Evolutionary conservation across 2,329 filamentous ascomycete species (phyloP).

Genomic region (Scedosporium dehoogii): DNA sequence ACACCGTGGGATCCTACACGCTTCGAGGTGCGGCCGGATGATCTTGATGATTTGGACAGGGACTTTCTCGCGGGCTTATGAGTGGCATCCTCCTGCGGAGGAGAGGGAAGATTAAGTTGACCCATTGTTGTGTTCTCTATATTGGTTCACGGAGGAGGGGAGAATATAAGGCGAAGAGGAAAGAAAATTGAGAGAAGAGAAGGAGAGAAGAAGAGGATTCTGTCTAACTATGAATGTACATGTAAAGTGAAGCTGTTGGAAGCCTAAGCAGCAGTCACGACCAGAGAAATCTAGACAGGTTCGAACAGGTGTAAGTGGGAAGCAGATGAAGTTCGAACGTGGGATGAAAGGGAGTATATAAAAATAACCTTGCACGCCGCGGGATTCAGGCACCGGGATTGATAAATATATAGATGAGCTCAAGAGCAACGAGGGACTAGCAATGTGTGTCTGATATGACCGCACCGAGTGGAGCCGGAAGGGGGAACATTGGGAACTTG

Average conservation of each 20-base stretch:
- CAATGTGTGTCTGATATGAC: neutral
- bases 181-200: neutral
- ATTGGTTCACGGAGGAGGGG: neutral
- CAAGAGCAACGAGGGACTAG: neutral
- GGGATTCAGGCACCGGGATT: constrained; percentile 2
- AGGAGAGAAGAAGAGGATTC: neutral
- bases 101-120: constrained; percentile 5
- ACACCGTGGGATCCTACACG: neutral
- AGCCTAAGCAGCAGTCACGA: neutral
- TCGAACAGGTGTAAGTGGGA: neutral
- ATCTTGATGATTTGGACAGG: neutral
- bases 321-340: neutral
- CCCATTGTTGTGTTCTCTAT: constrained; percentile 1
- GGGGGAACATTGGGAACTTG: neutral
- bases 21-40: constrained; percentile 1
- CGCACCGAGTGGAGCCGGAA: neutral
- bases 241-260: too few species aligned
- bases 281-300: neutral
- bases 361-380: neutral
- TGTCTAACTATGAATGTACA: neutral
- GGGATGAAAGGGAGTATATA: neutral
- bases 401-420: neutral
- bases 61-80: constrained; percentile 6
- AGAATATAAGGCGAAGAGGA: neutral
- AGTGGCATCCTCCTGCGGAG: constrained; percentile 5